Conservation (phyloP, 2,329 filamentous ascomycete species). For the Penicillium sp. region DNA sequence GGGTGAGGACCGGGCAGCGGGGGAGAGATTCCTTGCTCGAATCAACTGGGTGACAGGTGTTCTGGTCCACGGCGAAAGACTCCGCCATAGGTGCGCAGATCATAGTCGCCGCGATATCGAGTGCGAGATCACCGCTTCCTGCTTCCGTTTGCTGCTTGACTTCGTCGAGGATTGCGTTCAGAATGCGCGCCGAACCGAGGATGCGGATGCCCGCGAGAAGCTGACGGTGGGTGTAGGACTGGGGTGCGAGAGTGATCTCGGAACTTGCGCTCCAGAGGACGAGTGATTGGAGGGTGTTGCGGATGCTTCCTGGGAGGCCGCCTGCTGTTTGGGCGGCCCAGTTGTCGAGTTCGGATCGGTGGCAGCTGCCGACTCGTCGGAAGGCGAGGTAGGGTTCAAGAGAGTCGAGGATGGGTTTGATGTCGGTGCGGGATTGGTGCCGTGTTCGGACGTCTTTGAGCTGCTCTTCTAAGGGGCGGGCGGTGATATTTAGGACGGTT, state of each 20-base stretch:
- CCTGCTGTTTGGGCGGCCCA: conserved; percentile 50
- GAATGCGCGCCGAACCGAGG: conserved; percentile 40
- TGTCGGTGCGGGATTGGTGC: conserved; percentile 51
- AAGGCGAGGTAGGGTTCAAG: conserved; percentile 53
- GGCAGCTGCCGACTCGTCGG: conserved; percentile 47
- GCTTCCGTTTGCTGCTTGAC: conserved; percentile 43
- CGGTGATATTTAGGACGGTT: conserved; percentile 58
- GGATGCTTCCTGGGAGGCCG: conserved; percentile 49
- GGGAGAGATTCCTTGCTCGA: conserved; percentile 33
- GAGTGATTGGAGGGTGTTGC: conserved; percentile 52
- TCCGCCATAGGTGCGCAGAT: conserved; percentile 43
- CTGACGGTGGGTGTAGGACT: conserved; percentile 56
- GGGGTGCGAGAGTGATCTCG: conserved; percentile 52
- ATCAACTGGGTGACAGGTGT: conserved; percentile 34
- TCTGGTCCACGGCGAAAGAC: conserved; percentile 40
- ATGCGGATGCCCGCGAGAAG: conserved; percentile 45
- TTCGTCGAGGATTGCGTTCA: conserved; percentile 41
- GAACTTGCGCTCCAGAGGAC: conserved; percentile 53
- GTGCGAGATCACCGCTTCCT: conserved; percentile 40
- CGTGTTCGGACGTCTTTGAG: conserved; percentile 52
- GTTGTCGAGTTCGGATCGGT: conserved; percentile 50
- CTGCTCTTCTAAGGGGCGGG: conserved; percentile 51
- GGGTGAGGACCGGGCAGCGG: conserved; percentile 37
- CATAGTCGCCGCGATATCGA: conserved; percentile 45
- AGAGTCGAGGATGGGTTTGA: conserved; percentile 52